Evolutionary conservation across 2,329 filamentous ascomycete genomes (phyloP).

Genomic region (Chaetomiaceae sp.): DNA sequence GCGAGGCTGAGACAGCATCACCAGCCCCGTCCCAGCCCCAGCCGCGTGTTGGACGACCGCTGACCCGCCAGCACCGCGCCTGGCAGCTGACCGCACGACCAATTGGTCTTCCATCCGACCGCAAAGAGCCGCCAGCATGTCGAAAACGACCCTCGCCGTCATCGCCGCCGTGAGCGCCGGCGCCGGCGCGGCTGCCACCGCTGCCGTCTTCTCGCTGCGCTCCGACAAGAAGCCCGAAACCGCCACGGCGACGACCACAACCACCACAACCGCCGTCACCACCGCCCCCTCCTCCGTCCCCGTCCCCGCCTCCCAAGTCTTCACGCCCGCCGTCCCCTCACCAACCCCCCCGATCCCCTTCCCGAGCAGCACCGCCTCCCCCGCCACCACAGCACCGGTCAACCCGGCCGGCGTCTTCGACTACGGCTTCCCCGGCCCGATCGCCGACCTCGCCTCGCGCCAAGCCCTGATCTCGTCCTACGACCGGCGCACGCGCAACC

Average conservation of each 20-base stretch:
- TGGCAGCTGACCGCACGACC: not conserved
- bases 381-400: conserved; percentile 35
- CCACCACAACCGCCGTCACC: conserved; percentile 29
- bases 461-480: conserved; percentile 77
- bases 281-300: conserved; percentile 26
- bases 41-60: not conserved
- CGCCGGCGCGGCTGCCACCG: conserved; percentile 67
- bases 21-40: too few species aligned
- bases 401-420: conserved; percentile 72
- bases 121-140: conserved; percentile 48
- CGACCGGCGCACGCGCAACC: conserved; percentile 86
- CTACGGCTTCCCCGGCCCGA: conserved; percentile 87
- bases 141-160: conserved; percentile 68
- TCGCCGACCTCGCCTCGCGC: conserved; percentile 73
- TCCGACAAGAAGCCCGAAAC: conserved; percentile 40
- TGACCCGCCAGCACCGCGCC: not conserved
- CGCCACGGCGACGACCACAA: conserved; percentile 28
- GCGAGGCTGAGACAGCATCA: too few species aligned
- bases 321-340: conserved; percentile 24
- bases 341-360: conserved; percentile 21
- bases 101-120: not conserved
- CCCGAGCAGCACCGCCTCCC: too few species aligned
- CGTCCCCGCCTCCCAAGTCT: conserved; percentile 55
- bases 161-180: conserved; percentile 71
- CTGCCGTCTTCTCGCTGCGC: conserved; percentile 58